Evolutionary conservation across 1,139 yeast genomes (phyloP), one percentile per base, ranked within the genome.

Genomic region (Sugiyamaella paludigena): DNA sequence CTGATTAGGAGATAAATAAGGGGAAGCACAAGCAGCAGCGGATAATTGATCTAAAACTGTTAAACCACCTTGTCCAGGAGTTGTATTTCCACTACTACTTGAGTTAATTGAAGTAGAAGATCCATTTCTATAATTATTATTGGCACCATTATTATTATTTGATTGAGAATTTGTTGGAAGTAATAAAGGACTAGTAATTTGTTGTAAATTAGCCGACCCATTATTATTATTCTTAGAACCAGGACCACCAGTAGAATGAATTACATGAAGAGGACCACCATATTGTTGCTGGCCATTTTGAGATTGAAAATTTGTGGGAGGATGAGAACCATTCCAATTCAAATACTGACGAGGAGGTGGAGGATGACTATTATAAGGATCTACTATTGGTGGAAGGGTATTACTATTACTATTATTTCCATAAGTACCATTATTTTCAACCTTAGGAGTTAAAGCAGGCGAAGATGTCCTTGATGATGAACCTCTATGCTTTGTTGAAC

Each of bases 1-100:
- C 32, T 60, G 60, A 31, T 54, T 55, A 2, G 62, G 58, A 10
- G 55, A 46, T 16, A 59, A 48, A 37, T 59, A 58, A n/a, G 62
- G 63, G 4, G 65, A 59, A 9, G 60, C 57, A 26, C 55, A 45
- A 4, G 60, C 61, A 1, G 60, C 60, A 15, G 58, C 52, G n/a
- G 61, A 52, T 30, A 60, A 51, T 33, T 59, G 64, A 38, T 60
- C 58, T 27, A 53, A 49, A 10, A 52, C 56, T 37, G 51, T 40
- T 24, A 40, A 30, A n/a, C 46, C 36, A 36, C 33, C 36, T 24
- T 43, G 37, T 19, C n/a, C n/a, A n/a, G n/a, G n/a, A n/a, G n/a
- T 42, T 40, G 30, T 38, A 31, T 35, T 36, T 26, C 38, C 32
- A 34, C 24, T 19, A 19, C 43, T 13, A 39, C 48, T 15, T 28